Evolutionary conservation across 805 yeast genomes (phyloP).

Genomic region (Suhomyces prunicola): DNA sequence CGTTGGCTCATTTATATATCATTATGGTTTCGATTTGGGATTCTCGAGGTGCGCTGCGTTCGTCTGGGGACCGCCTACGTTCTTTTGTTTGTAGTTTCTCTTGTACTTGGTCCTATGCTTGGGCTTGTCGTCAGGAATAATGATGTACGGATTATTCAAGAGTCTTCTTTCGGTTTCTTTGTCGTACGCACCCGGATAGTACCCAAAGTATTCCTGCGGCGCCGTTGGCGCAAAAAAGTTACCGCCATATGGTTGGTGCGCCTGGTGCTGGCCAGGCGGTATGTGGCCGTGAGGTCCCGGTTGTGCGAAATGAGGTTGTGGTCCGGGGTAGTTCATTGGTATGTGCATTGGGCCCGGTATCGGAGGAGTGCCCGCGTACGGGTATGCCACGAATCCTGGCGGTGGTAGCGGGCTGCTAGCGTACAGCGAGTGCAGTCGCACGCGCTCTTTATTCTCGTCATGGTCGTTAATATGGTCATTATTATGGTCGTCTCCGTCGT

Average conservation of each 20-base stretch:
- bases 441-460: not conserved
- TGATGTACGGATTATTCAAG: constrained; percentile 28
- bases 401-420: not conserved
- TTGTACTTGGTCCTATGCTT: not conserved
- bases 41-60: not conserved
- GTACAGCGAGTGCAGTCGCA: not conserved
- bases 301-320: constrained; percentile 1
- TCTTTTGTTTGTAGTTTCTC: constrained; percentile 1
- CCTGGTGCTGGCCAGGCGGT: not conserved
- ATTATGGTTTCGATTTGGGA: not conserved
- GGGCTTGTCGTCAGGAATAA: constrained; percentile 21
- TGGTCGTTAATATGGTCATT: not conserved
- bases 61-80: not conserved
- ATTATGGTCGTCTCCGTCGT: not conserved
- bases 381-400: constrained; percentile 3
- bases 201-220: constrained; percentile 3
- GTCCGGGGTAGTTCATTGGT: not conserved
- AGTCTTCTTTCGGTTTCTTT: constrained; percentile 25
- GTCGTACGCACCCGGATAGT: constrained; percentile 16
- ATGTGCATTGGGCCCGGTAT: constrained; percentile 2
- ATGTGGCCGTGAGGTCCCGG: not conserved
- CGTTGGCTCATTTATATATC: not conserved
- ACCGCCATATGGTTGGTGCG: constrained; percentile 1
- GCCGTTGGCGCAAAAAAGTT: not conserved
- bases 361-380: not conserved